Conservation (phyloP, 352 stramenopile genomes). For the Pythium angustatum region DNA sequence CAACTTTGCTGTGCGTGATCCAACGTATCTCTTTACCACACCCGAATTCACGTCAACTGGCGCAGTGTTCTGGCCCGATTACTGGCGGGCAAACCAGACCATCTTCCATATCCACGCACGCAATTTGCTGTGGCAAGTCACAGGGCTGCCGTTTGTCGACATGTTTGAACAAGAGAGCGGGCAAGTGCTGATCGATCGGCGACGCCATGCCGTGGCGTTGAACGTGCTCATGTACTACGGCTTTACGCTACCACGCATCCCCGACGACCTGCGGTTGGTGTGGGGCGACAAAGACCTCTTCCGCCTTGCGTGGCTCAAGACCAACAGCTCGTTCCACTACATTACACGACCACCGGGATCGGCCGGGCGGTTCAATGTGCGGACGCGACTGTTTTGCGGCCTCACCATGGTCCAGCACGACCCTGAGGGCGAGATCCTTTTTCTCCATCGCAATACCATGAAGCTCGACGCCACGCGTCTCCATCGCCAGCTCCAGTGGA, state of each 20-base stretch:
- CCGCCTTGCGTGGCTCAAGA: slow-evolving; percentile 79
- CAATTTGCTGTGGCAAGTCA: slow-evolving; percentile 71
- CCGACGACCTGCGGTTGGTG: slow-evolving; percentile 50
- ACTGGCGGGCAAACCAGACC: slow-evolving; percentile 62
- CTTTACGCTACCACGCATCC: slow-evolving; percentile 36
- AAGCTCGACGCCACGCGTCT: slow-evolving; percentile 36
- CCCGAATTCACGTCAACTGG: slow-evolving; percentile 44
- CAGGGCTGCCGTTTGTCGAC: slow-evolving; percentile 57
- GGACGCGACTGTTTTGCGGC: slow-evolving; percentile 69
- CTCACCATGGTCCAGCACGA: slow-evolving; percentile 43
- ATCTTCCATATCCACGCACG: slow-evolving; percentile 76
- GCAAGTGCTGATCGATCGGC: slow-evolving; percentile 66
- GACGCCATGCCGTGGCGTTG: slow-evolving; percentile 43
- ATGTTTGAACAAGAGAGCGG: slow-evolving; percentile 83
- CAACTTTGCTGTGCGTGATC: slow-evolving; percentile 69
- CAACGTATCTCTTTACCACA: slow-evolving; percentile 64
- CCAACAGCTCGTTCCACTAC: slow-evolving; percentile 56
- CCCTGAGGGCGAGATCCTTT: slow-evolving; percentile 3
- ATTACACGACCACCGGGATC: slow-evolving; percentile 50
- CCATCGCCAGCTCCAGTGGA: too few relatives aligned
- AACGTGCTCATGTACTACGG: slow-evolving; percentile 73
- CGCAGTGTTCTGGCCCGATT: slow-evolving; percentile 83
- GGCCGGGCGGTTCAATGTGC: slow-evolving; percentile 41
- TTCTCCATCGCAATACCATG: slow-evolving; percentile 33
- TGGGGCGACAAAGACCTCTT: slow-evolving; percentile 86